Percentiles rank a stretch among this genome's conserved stretches.
phyloP scores from a whole-genome alignment of 495 filamentous ascomycete genomes.

The Penicillium nucicola region DNA sequence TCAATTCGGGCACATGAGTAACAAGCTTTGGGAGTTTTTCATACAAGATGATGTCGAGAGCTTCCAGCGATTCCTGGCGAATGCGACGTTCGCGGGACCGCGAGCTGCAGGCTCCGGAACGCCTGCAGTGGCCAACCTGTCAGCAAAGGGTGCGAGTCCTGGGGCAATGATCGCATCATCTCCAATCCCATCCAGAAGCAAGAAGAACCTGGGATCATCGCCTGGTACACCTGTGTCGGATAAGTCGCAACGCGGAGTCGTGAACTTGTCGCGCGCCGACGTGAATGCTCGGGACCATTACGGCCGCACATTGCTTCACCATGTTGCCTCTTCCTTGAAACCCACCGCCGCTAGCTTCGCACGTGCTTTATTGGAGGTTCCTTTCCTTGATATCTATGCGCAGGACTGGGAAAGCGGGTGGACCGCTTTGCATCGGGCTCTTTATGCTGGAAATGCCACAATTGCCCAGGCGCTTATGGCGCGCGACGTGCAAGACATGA shows the following conservation, averaged over 20 bases:
- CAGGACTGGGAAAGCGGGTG: constrained; percentile 93
- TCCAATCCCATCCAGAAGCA: constrained; percentile 42
- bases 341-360: constrained; percentile 68
- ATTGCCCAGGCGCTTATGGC: constrained; percentile 77
- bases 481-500: constrained; percentile 66
- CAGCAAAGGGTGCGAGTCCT: constrained; percentile 45
- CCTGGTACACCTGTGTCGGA: constrained; percentile 28
- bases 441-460: constrained; percentile 89
- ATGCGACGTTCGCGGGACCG: constrained; percentile 46
- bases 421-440: constrained; percentile 88
- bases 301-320: constrained; percentile 81
- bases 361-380: constrained; percentile 70
- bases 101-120: constrained; percentile 29
- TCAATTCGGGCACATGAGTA: constrained; percentile 77
- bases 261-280: constrained; percentile 61
- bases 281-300: constrained; percentile 76
- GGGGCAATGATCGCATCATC: constrained; percentile 46
- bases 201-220: constrained; percentile 27
- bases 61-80: constrained; percentile 80
- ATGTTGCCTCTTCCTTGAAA: constrained; percentile 72
- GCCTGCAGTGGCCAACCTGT: constrained; percentile 17
- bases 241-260: constrained; percentile 16
- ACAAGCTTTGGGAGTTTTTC: constrained; percentile 91
- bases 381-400: constrained; percentile 77
- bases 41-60: constrained; percentile 92